phyloP scores from a whole-genome alignment of 164 flowering plant species.

The Berberis thunbergii region DNA sequence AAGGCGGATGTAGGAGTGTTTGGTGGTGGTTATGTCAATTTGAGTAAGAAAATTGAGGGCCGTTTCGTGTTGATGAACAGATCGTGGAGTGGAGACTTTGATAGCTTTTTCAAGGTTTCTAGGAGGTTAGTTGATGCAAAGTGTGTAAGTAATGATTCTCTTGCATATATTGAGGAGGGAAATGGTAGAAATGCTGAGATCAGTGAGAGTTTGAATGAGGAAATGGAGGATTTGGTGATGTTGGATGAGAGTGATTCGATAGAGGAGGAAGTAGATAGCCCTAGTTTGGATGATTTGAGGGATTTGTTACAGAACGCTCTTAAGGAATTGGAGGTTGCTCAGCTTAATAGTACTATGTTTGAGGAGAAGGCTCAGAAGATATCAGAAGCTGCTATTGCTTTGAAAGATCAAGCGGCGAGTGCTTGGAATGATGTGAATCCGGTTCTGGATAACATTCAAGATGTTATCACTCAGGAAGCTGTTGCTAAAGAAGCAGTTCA shows the following conservation, averaged over 20 bases:
- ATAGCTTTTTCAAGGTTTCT: constrained; percentile 12
- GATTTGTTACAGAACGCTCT: constrained; percentile 61
- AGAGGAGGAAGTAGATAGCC: constrained; percentile 26
- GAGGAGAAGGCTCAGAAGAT: constrained; percentile 90
- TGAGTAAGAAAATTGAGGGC: background rate
- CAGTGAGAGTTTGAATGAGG: constrained; percentile 21
- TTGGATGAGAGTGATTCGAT: constrained; percentile 11
- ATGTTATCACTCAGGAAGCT: constrained; percentile 48
- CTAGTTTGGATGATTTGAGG: constrained; percentile 56
- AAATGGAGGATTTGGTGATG: background rate
- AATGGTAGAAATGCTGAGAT: constrained; percentile 37
- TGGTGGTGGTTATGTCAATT: constrained; percentile 9
- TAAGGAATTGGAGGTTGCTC: constrained; percentile 77
- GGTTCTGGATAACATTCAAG: constrained; percentile 41
- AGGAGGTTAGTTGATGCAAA: background rate
- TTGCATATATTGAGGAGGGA: constrained; percentile 43
- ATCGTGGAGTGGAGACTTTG: constrained; percentile 10
- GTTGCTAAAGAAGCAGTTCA: constrained; percentile 74
- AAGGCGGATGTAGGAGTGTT: constrained; percentile 6
- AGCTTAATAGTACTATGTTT: constrained; percentile 70
- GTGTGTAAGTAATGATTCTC: constrained; percentile 64
- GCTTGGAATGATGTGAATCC: constrained; percentile 62
- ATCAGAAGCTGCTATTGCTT: constrained; percentile 84
- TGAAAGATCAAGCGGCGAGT: constrained; percentile 65
- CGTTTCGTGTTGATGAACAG: no score